Evolutionary conservation across 225 moss, liverwort and hornwort genomes (phyloP).

Genomic region (Physcomitrium patens): DNA sequence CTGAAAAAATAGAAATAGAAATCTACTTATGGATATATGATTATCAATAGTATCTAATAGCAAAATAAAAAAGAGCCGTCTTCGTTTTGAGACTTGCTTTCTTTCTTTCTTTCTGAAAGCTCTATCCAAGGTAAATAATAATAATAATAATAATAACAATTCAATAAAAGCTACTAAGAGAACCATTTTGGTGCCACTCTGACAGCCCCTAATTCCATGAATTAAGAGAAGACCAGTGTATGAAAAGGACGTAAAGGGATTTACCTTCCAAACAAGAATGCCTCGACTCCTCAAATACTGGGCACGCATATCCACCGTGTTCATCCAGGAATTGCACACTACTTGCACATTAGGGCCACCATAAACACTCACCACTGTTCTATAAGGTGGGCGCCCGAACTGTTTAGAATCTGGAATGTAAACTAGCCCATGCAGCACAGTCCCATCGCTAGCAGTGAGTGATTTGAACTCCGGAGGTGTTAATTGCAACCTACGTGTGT

Average conservation of each 20-base stretch:
- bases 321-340: slow-evolving; percentile 99
- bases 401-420: slow-evolving; percentile 92
- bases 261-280: slow-evolving; percentile 99
- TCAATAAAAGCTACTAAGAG: too few relatives aligned
- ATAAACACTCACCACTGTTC: slow-evolving; percentile 96
- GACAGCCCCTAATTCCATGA: too few relatives aligned
- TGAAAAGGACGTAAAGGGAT: slow-evolving; percentile 26
- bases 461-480: slow-evolving; percentile 89
- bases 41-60: too few relatives aligned
- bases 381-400: slow-evolving; percentile 91
- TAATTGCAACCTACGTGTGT: slow-evolving; percentile 88
- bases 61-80: too few relatives aligned
- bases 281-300: slow-evolving; percentile 96
- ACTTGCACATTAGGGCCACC: slow-evolving; percentile 99
- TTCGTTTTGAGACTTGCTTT: too few relatives aligned
- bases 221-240: background rate
- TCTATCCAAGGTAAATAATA: too few relatives aligned
- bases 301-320: slow-evolving; percentile 98
- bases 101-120: too few relatives aligned
- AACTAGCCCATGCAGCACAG: slow-evolving; percentile 82
- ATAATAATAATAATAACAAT: background rate
- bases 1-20: slow-evolving; percentile 9
- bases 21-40: background rate
- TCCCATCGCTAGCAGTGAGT: slow-evolving; percentile 78
- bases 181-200: too few relatives aligned